Evolutionary conservation across 257 asterid genomes (phyloP), one percentile per base, ranked within the genome.

Genomic region (Handroanthus guayacan): DNA sequence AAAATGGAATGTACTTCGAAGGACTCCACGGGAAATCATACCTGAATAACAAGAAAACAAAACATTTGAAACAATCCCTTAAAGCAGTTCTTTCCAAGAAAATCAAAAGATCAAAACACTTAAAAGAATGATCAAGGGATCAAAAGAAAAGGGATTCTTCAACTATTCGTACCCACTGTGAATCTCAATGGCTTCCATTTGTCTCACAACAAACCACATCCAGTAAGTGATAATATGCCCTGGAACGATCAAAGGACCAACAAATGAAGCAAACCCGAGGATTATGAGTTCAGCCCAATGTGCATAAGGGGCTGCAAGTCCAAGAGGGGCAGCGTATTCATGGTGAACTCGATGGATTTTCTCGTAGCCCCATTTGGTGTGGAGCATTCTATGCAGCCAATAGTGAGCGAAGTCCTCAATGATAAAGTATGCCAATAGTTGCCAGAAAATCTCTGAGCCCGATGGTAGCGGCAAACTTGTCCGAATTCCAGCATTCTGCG

Each of bases 11-110:
- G 50, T 75, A 81, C 68, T 85, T 92, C 31, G 86, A 79, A 43
- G 95, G 96, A 72, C 90, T 90, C 96, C 97, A 88, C 1, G 95
- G 96, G 75, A 90, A 90, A 13, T 92, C 97, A 62, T 87, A 90
- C 82, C 97, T 89, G 57, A 85, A 65, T 9, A 51, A 52, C 12
- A 45, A 45, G 6, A 55, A 20, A 58, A 18, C 48, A 41, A 3
- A 31, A 5, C 41, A 60, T 78, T 68, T 61, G 31, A 25, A 11
- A 12, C 8, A 72, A 45, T 4, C 67, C 62, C 39, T 39, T 47
- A 5, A 25, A 44, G 43, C 72, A 31, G 47, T 11, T 67, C 17
- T 11, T 67, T 1, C 2, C 37, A 34, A 69, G 8, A 51, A 67
- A 6, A 57, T 60, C 34, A 20, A 71, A 20, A 39, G 20, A 71